Evolutionary conservation across 2,329 filamentous ascomycete genomes (phyloP), one percentile per base, ranked within the genome.

Genomic region (Cladosporium colombiae): DNA sequence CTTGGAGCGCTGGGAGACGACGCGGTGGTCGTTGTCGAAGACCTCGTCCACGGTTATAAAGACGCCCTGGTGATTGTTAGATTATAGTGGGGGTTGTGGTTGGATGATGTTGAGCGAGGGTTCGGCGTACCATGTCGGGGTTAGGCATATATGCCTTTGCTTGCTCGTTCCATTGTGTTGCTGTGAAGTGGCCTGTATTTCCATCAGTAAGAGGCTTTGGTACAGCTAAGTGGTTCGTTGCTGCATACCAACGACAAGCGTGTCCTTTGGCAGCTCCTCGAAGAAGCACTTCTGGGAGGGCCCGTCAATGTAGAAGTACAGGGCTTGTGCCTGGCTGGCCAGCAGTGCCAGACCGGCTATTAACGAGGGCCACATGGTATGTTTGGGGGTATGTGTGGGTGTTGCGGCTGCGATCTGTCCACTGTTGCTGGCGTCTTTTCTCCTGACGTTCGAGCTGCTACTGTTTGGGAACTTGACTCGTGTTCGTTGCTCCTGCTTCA

Each of bases 251-350:
- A 97, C 93, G 65, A 99, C 94, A 66, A 99, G 83, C 16, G 95
- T 98, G 79, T 97, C 94, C 84, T 98, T 97, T 71, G 95, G 93
- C 67, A 99, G 86, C 80, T 98, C 94, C 83, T 99, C 95, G 82
- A 91, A 96, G 88, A 99, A 99, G 82, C 95, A 99, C 82, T 96
- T 97, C 72, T 92, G 90, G 70, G 87, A 83, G 59, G 86, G 86
- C 74, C 91, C 91, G 78, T 98, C 93, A 79, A 98, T 89, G 84
- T 91, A 98, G 85, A 99, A 96, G 88, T 96, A 94, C 66, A 99
- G 86, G 65, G 93, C 93, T 77, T 93, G 90, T 68, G 90, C 88
- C 67, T 88, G 88, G 40, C 84, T 76, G 56, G 85, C 77, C 76
- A 72, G 81, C 80, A 77, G 68, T 11, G 73, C 73, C 44, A 75